A percentile compares a stretch with the other conserved stretches of the same genome.
Evolutionary conservation across 371 early-diverging fungal species (phyloP).

Genomic region (Lichtheimia hyalospora): DNA sequence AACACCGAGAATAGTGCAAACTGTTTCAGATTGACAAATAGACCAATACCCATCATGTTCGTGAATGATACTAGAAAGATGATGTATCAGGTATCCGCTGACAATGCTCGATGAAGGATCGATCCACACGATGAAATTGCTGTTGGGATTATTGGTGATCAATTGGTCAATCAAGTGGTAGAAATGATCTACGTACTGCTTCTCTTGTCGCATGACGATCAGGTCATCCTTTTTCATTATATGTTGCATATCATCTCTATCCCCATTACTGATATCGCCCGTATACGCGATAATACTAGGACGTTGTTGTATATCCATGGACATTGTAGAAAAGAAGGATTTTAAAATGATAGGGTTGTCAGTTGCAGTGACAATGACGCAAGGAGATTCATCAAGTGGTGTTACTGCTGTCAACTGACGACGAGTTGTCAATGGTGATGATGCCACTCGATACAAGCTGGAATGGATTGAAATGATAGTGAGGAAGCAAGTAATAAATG

Average conservation of each 20-base stretch:
- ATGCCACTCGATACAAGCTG: slow-evolving; percentile 1
- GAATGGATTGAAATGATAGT: neutral
- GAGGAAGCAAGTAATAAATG: slow-evolving; percentile 3
- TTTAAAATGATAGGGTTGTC: neutral
- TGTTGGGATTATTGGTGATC: too few species aligned
- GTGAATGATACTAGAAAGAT: neutral
- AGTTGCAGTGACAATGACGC: neutral
- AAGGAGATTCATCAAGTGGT: neutral
- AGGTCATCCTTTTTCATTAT: neutral
- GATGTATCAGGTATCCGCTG: neutral
- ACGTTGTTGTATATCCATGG: too few species aligned
- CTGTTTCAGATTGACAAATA: neutral
- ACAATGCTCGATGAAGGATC: neutral
- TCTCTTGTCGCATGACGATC: neutral
- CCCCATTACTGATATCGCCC: neutral
- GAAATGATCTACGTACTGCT: neutral
- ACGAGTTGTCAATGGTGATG: neutral
- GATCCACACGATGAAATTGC: neutral
- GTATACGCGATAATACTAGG: too few species aligned
- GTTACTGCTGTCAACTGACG: neutral
- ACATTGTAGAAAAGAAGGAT: too few species aligned
- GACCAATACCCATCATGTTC: neutral
- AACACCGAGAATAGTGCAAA: neutral
- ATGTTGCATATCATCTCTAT: neutral
- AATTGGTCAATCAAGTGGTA: too few species aligned